Percentiles rank a stretch among this genome's conserved stretches.
phyloP scores from a whole-genome alignment of 306 rosid genomes.

The Cicer yamashitae region DNA sequence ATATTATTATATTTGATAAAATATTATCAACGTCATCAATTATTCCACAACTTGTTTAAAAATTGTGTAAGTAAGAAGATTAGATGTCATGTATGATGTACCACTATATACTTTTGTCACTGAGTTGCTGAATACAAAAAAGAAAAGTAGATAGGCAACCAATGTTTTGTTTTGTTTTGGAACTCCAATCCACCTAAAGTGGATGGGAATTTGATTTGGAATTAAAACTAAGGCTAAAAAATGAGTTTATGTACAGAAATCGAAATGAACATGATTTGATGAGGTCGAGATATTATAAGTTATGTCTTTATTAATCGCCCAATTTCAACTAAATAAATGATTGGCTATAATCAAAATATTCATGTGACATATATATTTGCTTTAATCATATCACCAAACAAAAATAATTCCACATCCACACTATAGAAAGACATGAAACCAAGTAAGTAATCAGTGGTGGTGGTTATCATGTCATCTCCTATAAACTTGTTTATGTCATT shows the following conservation, averaged over 20 bases:
- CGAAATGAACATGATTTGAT: conserved; percentile 15
- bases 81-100: conserved; percentile 26
- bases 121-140: conserved; percentile 50
- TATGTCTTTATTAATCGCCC: conserved; percentile 32
- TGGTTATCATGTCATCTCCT: conserved; percentile 55
- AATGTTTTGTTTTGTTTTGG: conserved; percentile 37
- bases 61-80: conserved; percentile 34
- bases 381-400: conserved; percentile 23
- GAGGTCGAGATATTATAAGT: conserved; percentile 11
- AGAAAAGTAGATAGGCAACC: conserved; percentile 31
- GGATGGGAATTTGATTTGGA: conserved; percentile 58
- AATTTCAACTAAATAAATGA: conserved; percentile 51
- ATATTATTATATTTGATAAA: conserved; percentile 3
- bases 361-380: conserved; percentile 32
- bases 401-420: conserved; percentile 45
- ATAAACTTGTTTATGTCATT: not conserved
- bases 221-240: conserved; percentile 12
- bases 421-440: conserved; percentile 48
- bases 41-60: conserved; percentile 22
- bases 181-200: conserved; percentile 38
- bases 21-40: conserved; percentile 7
- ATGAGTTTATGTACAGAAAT: not conserved
- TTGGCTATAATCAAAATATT: conserved; percentile 47
- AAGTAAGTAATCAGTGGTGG: conserved; percentile 32
- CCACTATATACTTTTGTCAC: conserved; percentile 46